phyloP scores from a whole-genome alignment of 768 basidiomycete species.

The Calvatia gigantea region DNA sequence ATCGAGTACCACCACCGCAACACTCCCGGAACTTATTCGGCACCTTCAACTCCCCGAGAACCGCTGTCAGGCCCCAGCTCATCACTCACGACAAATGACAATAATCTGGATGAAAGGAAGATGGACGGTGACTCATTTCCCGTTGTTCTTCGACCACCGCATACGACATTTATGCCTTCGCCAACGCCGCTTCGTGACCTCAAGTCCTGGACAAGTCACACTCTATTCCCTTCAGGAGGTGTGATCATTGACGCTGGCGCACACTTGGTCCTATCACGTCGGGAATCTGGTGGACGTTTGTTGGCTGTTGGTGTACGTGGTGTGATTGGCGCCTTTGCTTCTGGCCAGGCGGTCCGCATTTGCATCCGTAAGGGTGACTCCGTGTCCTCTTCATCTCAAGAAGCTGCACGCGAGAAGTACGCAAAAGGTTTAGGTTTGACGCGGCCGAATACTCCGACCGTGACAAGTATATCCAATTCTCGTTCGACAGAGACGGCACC shows the following conservation, averaged over 20 bases:
- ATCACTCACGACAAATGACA: neutral
- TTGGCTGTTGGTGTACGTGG: constrained; percentile 90
- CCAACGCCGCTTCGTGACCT: constrained; percentile 73
- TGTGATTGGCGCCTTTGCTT: constrained; percentile 87
- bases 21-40: constrained; percentile 33
- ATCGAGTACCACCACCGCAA: constrained; percentile 66
- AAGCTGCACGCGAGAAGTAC: constrained; percentile 30
- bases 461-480: constrained; percentile 37
- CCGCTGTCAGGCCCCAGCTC: constrained; percentile 2
- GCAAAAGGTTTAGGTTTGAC: constrained; percentile 38
- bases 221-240: constrained; percentile 82
- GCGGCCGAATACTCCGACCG: constrained; percentile 53
- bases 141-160: constrained; percentile 56
- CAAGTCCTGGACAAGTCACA: constrained; percentile 97
- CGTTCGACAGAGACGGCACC: constrained; percentile 43
- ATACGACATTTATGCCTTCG: constrained; percentile 85
- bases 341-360: constrained; percentile 91
- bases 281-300: constrained; percentile 86
- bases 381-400: constrained; percentile 22
- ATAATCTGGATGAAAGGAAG: neutral
- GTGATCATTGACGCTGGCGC: constrained; percentile 90
- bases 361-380: constrained; percentile 41
- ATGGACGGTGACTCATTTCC: constrained; percentile 20
- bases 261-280: constrained; percentile 76
- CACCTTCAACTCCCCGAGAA: constrained; percentile 7